Evolutionary conservation across 495 filamentous ascomycete species (phyloP), one percentile per base, ranked within the genome.

Genomic region (Xylaria telfairii): DNA sequence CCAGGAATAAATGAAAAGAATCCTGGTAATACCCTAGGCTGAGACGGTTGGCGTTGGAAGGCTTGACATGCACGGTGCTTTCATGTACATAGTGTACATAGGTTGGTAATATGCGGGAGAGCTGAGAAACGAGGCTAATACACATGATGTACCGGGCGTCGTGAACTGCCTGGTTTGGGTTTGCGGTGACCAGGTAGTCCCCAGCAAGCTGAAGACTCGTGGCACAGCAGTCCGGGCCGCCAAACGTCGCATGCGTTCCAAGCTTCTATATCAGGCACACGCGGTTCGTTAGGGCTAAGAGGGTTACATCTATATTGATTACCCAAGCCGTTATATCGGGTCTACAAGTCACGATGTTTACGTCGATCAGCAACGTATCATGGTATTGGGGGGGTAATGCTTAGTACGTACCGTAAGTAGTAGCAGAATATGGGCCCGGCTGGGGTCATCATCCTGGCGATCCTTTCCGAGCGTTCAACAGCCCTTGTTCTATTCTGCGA

Each of bases 41-140:
- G 46, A 63, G 67, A 54, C 44, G 57, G 46, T 39, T 51, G 57
- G 57, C 32, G 67, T 46, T 57, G 19, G 68, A 21, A 57, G 61
- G 39, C 68, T 70, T 65, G 68, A 51, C 49, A 70, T 70, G 68
- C 68, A 65, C 21, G 68, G 68, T 61, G 47, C 68, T 24, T 70
- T 70, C 46, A 32, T 19, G 30, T 47, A 54, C 34, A 57, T 32
- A 19, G 4, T 9, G 34, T 47, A 47, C 24, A 19, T 54, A 3
- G 64, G 47, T 41, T 26, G 24, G 34, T 53, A 24, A 24, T 21
- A 4, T 49, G 26, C 10, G 32, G 53, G 13, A 30, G 10, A 66
- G 46, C 64, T 66, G 64, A 54, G 44, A 39, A 41, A 12, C 28
- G 64, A 66, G 64, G 64, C 64, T 53, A 41, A 37, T 65, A 66